phyloP scores from a whole-genome alignment of 805 yeast genomes.

The Saturnispora dispora region DNA sequence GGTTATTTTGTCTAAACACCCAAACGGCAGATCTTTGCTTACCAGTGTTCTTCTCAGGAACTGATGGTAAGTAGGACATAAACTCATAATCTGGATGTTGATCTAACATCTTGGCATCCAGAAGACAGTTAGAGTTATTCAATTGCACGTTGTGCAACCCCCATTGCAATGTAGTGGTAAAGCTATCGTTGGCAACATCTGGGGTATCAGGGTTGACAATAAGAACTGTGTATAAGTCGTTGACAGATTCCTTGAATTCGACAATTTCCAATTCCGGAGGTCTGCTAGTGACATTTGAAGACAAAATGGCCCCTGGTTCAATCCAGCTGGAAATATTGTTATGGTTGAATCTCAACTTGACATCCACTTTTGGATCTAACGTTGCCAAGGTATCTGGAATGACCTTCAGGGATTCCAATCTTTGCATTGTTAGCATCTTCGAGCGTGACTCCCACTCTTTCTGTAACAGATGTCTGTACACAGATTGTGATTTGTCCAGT shows the following conservation, averaged over 20 bases:
- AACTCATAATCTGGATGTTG: conserved; percentile 34
- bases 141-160: conserved; percentile 64
- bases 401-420: conserved; percentile 74
- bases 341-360: conserved; percentile 64
- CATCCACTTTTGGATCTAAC: conserved; percentile 68
- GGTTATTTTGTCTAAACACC: conserved; percentile 69
- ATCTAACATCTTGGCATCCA: conserved; percentile 36
- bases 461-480: conserved; percentile 62
- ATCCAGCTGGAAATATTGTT: conserved; percentile 53
- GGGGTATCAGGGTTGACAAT: conserved; percentile 92
- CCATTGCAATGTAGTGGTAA: conserved; percentile 63
- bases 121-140: conserved; percentile 45
- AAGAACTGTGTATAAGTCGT: conserved; percentile 62
- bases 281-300: conserved; percentile 61
- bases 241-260: conserved; percentile 49
- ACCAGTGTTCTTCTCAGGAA: conserved; percentile 82
- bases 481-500: conserved; percentile 65
- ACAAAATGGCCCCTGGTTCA: conserved; percentile 68
- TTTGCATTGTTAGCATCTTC: conserved; percentile 79
- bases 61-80: conserved; percentile 66
- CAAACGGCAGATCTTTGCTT: conserved; percentile 78
- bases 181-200: conserved; percentile 59
- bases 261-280: conserved; percentile 74
- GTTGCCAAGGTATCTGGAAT: conserved; percentile 95
- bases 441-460: conserved; percentile 65